Conservation (phyloP, 176 grass and related monocot genomes). For the Thinopyrum elongatum region DNA sequence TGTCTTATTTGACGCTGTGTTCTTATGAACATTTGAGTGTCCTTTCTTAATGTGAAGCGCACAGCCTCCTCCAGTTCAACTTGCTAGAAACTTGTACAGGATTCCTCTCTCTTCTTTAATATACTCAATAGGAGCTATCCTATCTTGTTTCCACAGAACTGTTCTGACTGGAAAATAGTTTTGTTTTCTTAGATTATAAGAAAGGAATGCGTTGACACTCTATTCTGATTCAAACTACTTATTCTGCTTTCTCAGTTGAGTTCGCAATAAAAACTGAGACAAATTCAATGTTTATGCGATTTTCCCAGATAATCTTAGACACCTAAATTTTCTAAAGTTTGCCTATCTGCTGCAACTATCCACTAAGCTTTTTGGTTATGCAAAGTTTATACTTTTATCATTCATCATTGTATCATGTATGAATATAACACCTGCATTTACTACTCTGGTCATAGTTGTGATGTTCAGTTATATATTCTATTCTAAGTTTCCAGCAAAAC, state of each 20-base stretch:
- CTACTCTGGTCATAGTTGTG: background rate
- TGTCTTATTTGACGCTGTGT: background rate
- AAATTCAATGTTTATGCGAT: background rate
- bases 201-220: background rate
- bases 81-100: background rate
- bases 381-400: background rate
- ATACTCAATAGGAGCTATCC: background rate
- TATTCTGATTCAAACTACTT: background rate
- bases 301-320: background rate
- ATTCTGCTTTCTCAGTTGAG: background rate
- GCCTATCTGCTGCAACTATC: background rate
- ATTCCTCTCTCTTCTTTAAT: background rate
- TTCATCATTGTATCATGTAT: background rate
- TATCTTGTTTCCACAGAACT: background rate
- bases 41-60: constrained; percentile 1
- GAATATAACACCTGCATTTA: background rate
- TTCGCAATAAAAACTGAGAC: background rate
- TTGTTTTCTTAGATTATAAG: background rate
- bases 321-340: background rate
- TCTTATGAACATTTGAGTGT: constrained; percentile 26
- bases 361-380: background rate
- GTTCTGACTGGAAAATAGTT: background rate
- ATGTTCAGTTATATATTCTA: background rate
- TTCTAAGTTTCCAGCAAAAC: background rate
- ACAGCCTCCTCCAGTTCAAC: background rate